Evolutionary conservation across 75 land plant species (phyloP), one percentile per base, ranked within the genome.

Genomic region (Ceratopteris richardii): DNA sequence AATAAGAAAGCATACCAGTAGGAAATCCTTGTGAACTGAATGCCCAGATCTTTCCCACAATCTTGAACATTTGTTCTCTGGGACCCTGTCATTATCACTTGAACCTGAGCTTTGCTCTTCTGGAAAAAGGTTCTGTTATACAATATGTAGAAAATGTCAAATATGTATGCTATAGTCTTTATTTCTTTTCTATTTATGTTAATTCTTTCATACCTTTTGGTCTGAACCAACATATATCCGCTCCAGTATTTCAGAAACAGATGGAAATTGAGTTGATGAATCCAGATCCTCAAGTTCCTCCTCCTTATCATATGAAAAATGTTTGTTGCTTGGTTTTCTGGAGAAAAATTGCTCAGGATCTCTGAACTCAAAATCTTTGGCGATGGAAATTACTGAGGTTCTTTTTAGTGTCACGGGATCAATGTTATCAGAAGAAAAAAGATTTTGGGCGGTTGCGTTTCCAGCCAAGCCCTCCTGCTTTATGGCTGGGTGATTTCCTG

Each of bases 241-340:
- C 53, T 56, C 73, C 18, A 48, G 21, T 31, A 65, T 13, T 23
- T 75, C 74, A 16, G 67, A 66, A 4, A 22, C 54, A 2, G 44
- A 29, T 10, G 67, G 58, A 60, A 60, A 58, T 62, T 63, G 40
- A 59, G 40, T 16, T 14, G 79, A 60, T 25, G 24, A 39, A 54
- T 52, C 69, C 31, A 51, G 22, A 16, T 26, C 68, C 16, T 51
- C 69, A 56, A 50, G 61, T 31, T 77, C 83, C 66, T 19, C 61
- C 25, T 74, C 81, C 70, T 87, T 83, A 47, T 80, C 56, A 18
- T 79, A 61, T 30, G 60, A 24, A 54, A 47, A 71, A 29, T 80
- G 28, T 55, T 66, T 69, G 6, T 31, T 37, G 29, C 50, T 7
- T 33, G 57, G 26, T n/a, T 26, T 24, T 27, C 18, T 31, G 51